These are phyloP conservation scores for Cicer bijugum DNA, from an alignment of 306 rosid species.

Conservation along the genomic window DNA sequence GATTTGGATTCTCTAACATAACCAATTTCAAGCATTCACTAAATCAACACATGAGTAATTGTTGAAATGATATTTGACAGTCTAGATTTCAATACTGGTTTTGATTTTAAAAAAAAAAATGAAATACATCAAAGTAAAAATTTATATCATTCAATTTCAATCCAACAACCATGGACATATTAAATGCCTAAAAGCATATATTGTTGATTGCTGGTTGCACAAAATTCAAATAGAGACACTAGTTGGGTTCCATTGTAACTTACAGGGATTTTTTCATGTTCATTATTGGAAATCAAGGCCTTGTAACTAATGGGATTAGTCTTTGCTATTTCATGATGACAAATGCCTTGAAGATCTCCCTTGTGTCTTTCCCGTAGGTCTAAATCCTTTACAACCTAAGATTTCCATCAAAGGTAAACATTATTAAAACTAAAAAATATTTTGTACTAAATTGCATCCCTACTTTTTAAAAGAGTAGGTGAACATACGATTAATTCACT, in stretches of 20 bases:
- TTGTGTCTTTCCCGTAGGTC: slow-evolving; percentile 77
- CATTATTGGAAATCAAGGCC: slow-evolving; percentile 57
- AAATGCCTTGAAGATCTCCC: slow-evolving; percentile 81
- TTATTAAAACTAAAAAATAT: background rate
- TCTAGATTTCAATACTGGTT: too few species aligned
- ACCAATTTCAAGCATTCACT: too few species aligned
- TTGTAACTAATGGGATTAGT: slow-evolving; percentile 53
- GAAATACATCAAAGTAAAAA: too few species aligned
- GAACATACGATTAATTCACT: too few species aligned
- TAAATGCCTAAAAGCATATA: too few species aligned
- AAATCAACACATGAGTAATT: too few species aligned
- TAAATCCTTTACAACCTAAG: slow-evolving; percentile 69
- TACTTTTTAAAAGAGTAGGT: too few species aligned
- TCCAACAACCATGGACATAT: too few species aligned
- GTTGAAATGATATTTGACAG: rapidly evolving
- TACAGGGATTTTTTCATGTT: slow-evolving; percentile 73
- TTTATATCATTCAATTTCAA: too few species aligned
- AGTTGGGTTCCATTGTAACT: slow-evolving; percentile 36
- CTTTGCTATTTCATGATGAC: slow-evolving; percentile 52
- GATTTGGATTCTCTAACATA: too few species aligned
- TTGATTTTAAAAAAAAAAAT: too few species aligned
- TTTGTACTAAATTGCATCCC: too few species aligned
- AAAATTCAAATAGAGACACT: background rate
- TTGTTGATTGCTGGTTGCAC: background rate
- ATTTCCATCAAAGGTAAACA: slow-evolving; percentile 22